Base-by-base conservation (phyloP, 2,329 filamentous ascomycete genomes). In the Conoideocrella luteorostrata region DNA sequence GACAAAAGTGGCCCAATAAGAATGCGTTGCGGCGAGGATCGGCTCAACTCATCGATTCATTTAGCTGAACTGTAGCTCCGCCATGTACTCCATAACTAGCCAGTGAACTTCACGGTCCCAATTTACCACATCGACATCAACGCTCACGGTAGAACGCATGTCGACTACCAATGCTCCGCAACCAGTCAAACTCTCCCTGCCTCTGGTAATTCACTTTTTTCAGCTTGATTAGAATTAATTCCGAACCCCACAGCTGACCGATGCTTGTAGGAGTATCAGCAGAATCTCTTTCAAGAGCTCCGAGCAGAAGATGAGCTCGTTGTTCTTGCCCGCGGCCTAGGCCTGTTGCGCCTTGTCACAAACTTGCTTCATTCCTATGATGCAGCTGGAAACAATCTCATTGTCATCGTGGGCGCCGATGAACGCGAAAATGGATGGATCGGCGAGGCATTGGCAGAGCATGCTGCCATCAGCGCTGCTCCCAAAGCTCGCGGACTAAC, bases 301-400 rank as follows among this genome's bases (percentile, higher is more conserved):
- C 84, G 88, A 50, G 72, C 81, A 48, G 87, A 96, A 69, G 93
- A 98, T 86, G 86, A 94, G 66, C 82, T 98, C 51, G 85, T 97
- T 56, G 76, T 98, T 43, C 78, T 97, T 44, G 93, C 91, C 33
- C 86, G 88, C 42, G 93, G 93, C 54, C 82, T 98, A 38, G 93
- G 93, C 55, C 82, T 97, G 36, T 79, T 96, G 62, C 88, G 89
- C 53, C 79, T 98, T 45, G 78, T 96, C 58, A 94, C 88, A n/a
- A 98, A 97, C 61, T 78, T 98, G 30, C 79, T 98, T 22, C 93
- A 98, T 66, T 90, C 90, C 17, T 96, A 96, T 67, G 93, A 98
- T 75, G 90, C 89, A 2, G 88, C 88, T 4, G 93, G 93, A 12
- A 94, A 93, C 66, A 97, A 95, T 59, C 71, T 98, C 43, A 83